phyloP scores from a whole-genome alignment of 345 rosid species.

The Acer yangbiense region DNA sequence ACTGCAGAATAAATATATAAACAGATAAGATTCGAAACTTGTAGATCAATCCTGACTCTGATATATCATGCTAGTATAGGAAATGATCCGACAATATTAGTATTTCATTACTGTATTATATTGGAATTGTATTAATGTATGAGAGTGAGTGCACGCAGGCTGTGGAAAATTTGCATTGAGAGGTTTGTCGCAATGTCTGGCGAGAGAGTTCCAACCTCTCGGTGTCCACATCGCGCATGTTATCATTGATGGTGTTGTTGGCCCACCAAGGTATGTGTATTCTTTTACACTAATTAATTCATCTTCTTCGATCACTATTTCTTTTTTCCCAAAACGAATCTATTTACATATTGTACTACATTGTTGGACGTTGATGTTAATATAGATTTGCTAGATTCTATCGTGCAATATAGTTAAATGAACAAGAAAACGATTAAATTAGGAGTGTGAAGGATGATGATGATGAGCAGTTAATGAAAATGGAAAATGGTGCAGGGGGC shows the following conservation, averaged over 20 bases:
- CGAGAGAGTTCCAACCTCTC: slow-evolving; percentile 72
- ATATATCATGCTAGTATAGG: too few relatives aligned
- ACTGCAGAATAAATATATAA: too few relatives aligned
- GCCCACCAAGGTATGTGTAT: slow-evolving; percentile 58
- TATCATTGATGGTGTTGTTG: slow-evolving; percentile 79
- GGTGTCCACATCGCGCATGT: slow-evolving; percentile 93
- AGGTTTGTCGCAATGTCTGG: slow-evolving; percentile 80
- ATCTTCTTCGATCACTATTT: not conserved
- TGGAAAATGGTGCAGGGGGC: slow-evolving; percentile 48
- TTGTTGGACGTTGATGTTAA: too few relatives aligned
- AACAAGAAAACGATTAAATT: too few relatives aligned
- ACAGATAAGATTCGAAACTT: too few relatives aligned
- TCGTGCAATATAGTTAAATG: too few relatives aligned
- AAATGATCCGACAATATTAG: too few relatives aligned
- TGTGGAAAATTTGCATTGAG: slow-evolving; percentile 92
- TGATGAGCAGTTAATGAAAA: not conserved
- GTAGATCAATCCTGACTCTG: too few relatives aligned
- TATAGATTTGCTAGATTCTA: too few relatives aligned
- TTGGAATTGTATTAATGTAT: not conserved
- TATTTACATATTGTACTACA: too few relatives aligned
- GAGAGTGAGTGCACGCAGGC: slow-evolving; percentile 39
- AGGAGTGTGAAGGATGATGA: not conserved
- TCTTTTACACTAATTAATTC: not conserved
- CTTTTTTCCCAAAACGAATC: not conserved
- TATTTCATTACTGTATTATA: too few relatives aligned